Conservation (phyloP, 768 basidiomycete species). For the Boletus huronensis region DNA sequence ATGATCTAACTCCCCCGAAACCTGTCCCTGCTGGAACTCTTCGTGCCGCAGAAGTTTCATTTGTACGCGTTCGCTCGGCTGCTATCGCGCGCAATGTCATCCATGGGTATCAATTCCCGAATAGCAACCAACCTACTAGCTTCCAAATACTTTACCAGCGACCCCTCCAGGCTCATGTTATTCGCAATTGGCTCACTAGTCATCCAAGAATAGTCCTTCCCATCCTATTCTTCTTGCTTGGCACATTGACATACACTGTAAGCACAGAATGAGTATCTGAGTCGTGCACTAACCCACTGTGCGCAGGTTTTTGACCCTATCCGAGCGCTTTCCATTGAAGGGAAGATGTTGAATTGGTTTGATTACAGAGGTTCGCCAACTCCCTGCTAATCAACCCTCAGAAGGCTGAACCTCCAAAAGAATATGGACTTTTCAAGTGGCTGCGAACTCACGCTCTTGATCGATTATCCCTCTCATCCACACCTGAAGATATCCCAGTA, state of each 20-base stretch:
- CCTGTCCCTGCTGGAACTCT: constrained; percentile 63
- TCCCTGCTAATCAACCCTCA: not conserved
- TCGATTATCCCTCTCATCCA: constrained; percentile 35
- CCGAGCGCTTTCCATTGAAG: constrained; percentile 77
- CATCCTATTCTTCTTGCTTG: constrained; percentile 81
- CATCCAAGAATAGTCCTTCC: constrained; percentile 87
- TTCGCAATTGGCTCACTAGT: constrained; percentile 77
- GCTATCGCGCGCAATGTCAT: constrained; percentile 80
- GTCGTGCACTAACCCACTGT: not conserved
- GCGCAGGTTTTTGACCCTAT: constrained; percentile 88
- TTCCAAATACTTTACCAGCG: constrained; percentile 58
- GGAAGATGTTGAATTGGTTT: constrained; percentile 81
- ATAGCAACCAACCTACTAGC: constrained; percentile 34
- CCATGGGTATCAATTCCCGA: constrained; percentile 51
- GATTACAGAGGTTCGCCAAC: constrained; percentile 59
- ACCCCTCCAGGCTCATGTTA: constrained; percentile 59
- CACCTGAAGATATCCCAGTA: constrained; percentile 15
- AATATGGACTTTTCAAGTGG: constrained; percentile 77
- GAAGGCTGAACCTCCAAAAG: constrained; percentile 35
- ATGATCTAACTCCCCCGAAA: constrained; percentile 56
- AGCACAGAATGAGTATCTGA: constrained; percentile 21
- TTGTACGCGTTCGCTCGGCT: constrained; percentile 61
- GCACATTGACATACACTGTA: constrained; percentile 85
- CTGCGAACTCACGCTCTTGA: constrained; percentile 59
- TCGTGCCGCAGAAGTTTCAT: constrained; percentile 64